A percentile compares a stretch with the other conserved stretches of the same genome.
Evolutionary conservation across 176 grass and related monocot species (phyloP).

Genomic region (Sorghum bicolor): DNA sequence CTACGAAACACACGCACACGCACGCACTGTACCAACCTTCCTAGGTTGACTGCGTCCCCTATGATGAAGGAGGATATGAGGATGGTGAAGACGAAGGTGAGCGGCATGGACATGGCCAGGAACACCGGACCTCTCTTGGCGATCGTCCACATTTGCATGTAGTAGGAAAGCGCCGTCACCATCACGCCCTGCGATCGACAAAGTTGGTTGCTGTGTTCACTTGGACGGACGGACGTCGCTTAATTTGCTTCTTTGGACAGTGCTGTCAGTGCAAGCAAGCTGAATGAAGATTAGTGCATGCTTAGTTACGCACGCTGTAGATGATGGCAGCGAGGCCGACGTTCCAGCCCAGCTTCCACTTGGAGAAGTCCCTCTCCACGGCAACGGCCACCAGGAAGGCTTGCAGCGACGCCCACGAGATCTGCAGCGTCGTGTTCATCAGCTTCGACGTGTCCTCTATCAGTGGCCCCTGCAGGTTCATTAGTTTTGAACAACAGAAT

Average conservation of each 20-base stretch:
- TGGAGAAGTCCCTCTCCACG: constrained; percentile 55
- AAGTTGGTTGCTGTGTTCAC: too few species aligned
- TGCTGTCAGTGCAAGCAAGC: too few species aligned
- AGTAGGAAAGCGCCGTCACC: constrained; percentile 60
- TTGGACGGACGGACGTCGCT: too few species aligned
- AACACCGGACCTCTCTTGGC: constrained; percentile 68
- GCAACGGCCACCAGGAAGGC: constrained; percentile 69
- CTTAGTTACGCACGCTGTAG: constrained; percentile 38
- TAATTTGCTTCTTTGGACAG: too few species aligned
- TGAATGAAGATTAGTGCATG: background rate
- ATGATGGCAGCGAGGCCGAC: constrained; percentile 43
- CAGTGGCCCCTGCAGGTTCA: constrained; percentile 50
- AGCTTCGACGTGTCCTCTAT: constrained; percentile 73
- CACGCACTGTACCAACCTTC: constrained; percentile 25
- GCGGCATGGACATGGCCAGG: constrained; percentile 68
- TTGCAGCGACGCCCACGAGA: constrained; percentile 53
- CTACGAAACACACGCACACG: background rate
- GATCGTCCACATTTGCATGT: constrained; percentile 81
- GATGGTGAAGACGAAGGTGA: constrained; percentile 68
- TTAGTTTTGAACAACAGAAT: background rate
- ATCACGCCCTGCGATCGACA: constrained; percentile 41
- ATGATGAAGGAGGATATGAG: constrained; percentile 48
- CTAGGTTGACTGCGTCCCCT: constrained; percentile 63
- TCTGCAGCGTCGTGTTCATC: constrained; percentile 70
- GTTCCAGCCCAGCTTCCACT: constrained; percentile 58